These are phyloP conservation scores for Eucalyptus decipiens DNA, from an alignment of 345 rosid genomes.

Conservation along the genomic window DNA sequence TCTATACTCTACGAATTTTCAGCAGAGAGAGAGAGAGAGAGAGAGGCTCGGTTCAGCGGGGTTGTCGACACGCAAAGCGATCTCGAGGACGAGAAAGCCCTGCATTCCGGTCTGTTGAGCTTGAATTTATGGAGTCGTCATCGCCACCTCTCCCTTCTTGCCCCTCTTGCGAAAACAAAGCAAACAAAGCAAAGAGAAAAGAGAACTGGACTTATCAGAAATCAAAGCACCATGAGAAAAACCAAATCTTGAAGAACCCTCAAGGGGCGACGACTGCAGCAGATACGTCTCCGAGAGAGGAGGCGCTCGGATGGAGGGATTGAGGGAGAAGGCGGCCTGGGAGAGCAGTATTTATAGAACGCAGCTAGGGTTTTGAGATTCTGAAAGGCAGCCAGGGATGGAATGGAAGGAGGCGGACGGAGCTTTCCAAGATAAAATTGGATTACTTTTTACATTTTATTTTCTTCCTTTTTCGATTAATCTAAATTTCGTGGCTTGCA, in stretches of 20 bases:
- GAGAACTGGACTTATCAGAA: background rate
- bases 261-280: no score
- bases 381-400: no score
- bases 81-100: constrained; percentile 17
- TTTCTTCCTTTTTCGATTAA: background rate
- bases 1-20: background rate
- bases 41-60: constrained; percentile 76
- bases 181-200: background rate
- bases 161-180: background rate
- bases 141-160: constrained; percentile 18
- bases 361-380: no score
- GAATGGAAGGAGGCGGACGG: background rate
- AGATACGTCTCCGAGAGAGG: no score
- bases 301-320: no score
- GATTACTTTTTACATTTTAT: background rate
- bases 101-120: constrained; percentile 99
- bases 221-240: background rate
- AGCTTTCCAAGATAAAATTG: background rate
- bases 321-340: no score
- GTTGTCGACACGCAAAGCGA: constrained; percentile 61
- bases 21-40: background rate
- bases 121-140: constrained; percentile 79
- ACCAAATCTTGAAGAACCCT: background rate
- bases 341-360: no score
- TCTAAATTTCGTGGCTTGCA: background rate